phyloP scores from a whole-genome alignment of 495 filamentous ascomycete species.

The Aspergillus avenaceus region DNA sequence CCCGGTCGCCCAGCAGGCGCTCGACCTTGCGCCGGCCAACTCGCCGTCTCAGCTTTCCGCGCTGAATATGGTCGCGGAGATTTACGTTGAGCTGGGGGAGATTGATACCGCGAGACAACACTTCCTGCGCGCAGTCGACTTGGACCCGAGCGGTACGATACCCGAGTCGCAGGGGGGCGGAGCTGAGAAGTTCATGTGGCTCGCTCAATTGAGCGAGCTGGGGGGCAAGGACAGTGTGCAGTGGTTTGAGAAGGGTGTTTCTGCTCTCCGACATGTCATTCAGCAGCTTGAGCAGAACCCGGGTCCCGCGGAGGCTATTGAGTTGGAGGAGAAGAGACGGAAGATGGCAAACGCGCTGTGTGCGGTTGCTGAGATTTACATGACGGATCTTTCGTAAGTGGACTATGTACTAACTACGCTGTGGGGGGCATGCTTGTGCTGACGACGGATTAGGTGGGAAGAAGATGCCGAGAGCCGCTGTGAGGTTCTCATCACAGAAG shows the following conservation, averaged over 20 bases:
- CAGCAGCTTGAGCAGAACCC: constrained; percentile 42
- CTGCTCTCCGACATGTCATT: constrained; percentile 63
- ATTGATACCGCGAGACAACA: constrained; percentile 62
- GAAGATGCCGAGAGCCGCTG: constrained; percentile 81
- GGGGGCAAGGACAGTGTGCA: constrained; percentile 77
- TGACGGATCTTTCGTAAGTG: constrained; percentile 82
- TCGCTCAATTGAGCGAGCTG: constrained; percentile 86
- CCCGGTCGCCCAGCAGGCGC: constrained; percentile 57
- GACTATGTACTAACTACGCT: too few species aligned
- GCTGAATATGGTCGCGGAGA: constrained; percentile 76
- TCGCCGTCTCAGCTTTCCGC: constrained; percentile 53
- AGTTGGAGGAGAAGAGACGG: constrained; percentile 62
- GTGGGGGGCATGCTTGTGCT: constrained; percentile 5
- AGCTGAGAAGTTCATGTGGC: constrained; percentile 91
- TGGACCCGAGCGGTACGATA: constrained; percentile 67
- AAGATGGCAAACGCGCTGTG: constrained; percentile 86
- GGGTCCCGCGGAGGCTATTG: constrained; percentile 34
- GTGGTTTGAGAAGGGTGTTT: constrained; percentile 84
- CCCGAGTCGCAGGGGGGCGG: constrained; percentile 67
- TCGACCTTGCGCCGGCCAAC: constrained; percentile 41
- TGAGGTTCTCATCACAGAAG: constrained; percentile 82
- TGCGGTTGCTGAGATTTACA: constrained; percentile 89
- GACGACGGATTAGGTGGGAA: constrained; percentile 60
- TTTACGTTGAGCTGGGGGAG: constrained; percentile 80
- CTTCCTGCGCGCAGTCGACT: constrained; percentile 63